Conservation (phyloP, 1,284 basidiomycete genomes). For the Hymenochaete sp. region DNA sequence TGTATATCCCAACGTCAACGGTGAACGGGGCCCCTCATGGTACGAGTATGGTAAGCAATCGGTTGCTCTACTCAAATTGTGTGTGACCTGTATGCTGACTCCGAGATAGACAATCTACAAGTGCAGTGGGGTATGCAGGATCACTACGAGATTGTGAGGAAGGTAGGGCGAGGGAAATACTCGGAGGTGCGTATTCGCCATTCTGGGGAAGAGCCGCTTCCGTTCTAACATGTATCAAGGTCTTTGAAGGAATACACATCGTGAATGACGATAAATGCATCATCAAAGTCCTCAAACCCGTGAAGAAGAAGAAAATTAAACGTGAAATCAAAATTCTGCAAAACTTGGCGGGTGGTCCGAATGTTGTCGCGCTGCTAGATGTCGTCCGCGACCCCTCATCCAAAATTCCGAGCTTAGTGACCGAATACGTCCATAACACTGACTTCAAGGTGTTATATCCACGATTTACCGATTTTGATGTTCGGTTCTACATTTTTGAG, state of each 20-base stretch:
- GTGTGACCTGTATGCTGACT: neutral
- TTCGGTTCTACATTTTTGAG: slow-evolving; percentile 82
- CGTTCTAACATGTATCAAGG: slow-evolving; percentile 43
- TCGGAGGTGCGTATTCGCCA: slow-evolving; percentile 43
- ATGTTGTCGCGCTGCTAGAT: slow-evolving; percentile 75
- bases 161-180: slow-evolving; percentile 76
- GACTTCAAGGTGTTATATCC: slow-evolving; percentile 80
- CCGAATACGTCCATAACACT: slow-evolving; percentile 78
- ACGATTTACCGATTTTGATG: slow-evolving; percentile 70
- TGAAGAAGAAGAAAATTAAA: slow-evolving; percentile 90
- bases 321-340: slow-evolving; percentile 88
- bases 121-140: slow-evolving; percentile 73
- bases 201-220: slow-evolving; percentile 4
- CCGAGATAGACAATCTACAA: slow-evolving; percentile 60
- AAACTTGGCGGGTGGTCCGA: slow-evolving; percentile 80
- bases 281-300: slow-evolving; percentile 87
- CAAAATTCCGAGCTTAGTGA: slow-evolving; percentile 78
- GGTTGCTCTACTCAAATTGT: slow-evolving; percentile 2
- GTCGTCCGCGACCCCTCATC: slow-evolving; percentile 71
- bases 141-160: slow-evolving; percentile 73
- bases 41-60: slow-evolving; percentile 39
- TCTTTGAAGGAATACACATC: slow-evolving; percentile 81
- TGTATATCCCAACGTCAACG: slow-evolving; percentile 41
- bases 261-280: slow-evolving; percentile 73
- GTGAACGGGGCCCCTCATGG: slow-evolving; percentile 37